These are phyloP conservation scores for Neurospora tetraspora DNA, from an alignment of 495 filamentous ascomycete genomes.

Conservation along the genomic window DNA sequence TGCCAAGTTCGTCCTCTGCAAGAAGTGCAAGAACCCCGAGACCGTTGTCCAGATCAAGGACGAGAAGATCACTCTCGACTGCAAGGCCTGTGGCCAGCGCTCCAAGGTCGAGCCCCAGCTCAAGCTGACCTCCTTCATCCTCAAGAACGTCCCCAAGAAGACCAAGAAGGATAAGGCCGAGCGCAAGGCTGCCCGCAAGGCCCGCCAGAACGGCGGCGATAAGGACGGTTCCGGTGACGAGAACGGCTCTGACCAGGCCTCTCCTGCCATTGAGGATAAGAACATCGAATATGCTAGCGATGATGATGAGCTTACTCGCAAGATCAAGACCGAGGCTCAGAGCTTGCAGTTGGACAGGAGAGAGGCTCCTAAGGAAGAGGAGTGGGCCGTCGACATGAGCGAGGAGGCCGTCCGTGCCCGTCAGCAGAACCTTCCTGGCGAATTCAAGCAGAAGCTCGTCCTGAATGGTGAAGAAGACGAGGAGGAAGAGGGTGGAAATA, in stretches of 20 bases:
- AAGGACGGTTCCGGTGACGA: conserved; percentile 50
- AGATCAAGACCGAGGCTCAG: conserved; percentile 75
- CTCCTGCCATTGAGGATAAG: conserved; percentile 57
- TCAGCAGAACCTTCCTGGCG: conserved; percentile 77
- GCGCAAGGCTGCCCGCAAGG: conserved; percentile 75
- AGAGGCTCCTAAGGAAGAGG: conserved; percentile 62
- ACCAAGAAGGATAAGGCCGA: conserved; percentile 93
- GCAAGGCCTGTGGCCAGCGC: conserved; percentile 95
- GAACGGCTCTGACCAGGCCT: conserved; percentile 66
- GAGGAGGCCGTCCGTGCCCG: conserved; percentile 91
- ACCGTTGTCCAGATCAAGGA: conserved; percentile 93
- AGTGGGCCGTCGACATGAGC: conserved; percentile 93
- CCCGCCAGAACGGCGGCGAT: conserved; percentile 66
- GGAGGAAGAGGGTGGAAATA: conserved; percentile 68
- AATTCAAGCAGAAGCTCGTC: conserved; percentile 82
- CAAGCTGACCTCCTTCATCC: conserved; percentile 94
- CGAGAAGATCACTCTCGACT: conserved; percentile 81
- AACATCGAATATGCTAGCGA: conserved; percentile 63
- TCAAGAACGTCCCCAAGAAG: conserved; percentile 85
- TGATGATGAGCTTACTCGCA: conserved; percentile 86
- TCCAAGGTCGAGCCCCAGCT: conserved; percentile 82
- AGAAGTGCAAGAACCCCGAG: conserved; percentile 99
- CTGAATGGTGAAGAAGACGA: conserved; percentile 80
- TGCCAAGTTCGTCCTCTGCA: conserved; percentile 94
- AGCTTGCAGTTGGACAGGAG: conserved; percentile 47